Base-by-base conservation (phyloP, 202 grass and related monocot species). In the Carex arenaria region DNA sequence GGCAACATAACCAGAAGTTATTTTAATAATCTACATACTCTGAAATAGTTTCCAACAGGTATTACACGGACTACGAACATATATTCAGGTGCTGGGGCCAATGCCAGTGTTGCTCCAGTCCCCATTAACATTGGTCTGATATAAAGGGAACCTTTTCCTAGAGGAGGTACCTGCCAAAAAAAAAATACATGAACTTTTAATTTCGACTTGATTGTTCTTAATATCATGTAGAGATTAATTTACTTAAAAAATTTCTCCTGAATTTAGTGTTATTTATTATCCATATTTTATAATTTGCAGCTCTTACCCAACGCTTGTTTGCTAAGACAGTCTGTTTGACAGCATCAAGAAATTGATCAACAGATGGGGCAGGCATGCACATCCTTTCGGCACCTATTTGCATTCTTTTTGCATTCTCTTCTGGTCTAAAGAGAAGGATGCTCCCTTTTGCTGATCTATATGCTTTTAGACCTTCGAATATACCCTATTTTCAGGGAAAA, bases 401-500 rank as follows among this genome's bases (percentile, higher is more conserved):
- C 93, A 98, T 89, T 78, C 96, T 78, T 72, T 49, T 81, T 60
- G 96, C 96, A 83, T 98, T 98, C 86, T 98, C 93, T 83, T 95
- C 93, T 28, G 91, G 96, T 34, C 96, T 83, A 86, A 99, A 99
- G 42, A 99, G 91, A 79, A 87, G 87, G 72, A 89, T 86, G 3
- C 7, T 4, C 1, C 73, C 31, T 10, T 84, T 83, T 51, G 43
- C 5, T 60, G 72, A 86, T 74, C 89, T 40, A 76, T 99, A 87
- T 67, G 96, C 93, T 89, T 95, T 99, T 61, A 95, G 84, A 17
- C 96, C 96, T 89, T 99, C 96, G 77, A 95, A 95, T 14, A 99
- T 77, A 7, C 89, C 91, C 96, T 97, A 60, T 54, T 80, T 42
- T 67, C 7, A 14, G 36, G 11, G 26, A 53, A 52, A 67, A 86